phyloP scores from a whole-genome alignment of 192 early-diverging fungal genomes.

The Podila horticola region DNA sequence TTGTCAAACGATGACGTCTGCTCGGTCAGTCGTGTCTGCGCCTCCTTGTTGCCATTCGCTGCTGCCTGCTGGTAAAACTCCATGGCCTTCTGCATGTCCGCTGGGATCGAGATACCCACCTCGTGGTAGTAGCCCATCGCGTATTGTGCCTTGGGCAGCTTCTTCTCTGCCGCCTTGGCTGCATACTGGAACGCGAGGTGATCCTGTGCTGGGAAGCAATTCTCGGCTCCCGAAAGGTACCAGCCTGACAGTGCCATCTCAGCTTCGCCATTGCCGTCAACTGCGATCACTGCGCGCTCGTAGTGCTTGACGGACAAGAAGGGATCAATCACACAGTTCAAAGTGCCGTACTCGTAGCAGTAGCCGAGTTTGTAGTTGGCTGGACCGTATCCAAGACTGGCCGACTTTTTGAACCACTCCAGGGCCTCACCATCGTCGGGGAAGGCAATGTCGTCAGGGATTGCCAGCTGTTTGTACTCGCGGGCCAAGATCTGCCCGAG shows the following conservation, averaged over 20 bases:
- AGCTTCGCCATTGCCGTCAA: slow-evolving; percentile 62
- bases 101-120: slow-evolving; percentile 73
- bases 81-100: slow-evolving; percentile 62
- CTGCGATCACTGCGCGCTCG: slow-evolving; percentile 63
- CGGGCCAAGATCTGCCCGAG: slow-evolving; percentile 84
- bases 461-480: slow-evolving; percentile 63
- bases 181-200: slow-evolving; percentile 85
- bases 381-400: slow-evolving; percentile 74
- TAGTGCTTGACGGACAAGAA: slow-evolving; percentile 80
- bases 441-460: slow-evolving; percentile 70
- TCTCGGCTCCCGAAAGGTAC: slow-evolving; percentile 83
- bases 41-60: slow-evolving; percentile 50
- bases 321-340: slow-evolving; percentile 74
- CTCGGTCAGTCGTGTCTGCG: slow-evolving; percentile 33
- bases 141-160: slow-evolving; percentile 83
- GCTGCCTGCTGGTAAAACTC: slow-evolving; percentile 66
- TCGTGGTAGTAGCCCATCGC: slow-evolving; percentile 93
- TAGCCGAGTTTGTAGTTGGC: slow-evolving; percentile 85
- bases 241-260: slow-evolving; percentile 90
- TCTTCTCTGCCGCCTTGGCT: slow-evolving; percentile 80
- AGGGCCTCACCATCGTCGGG: slow-evolving; percentile 81
- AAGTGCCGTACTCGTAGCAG: slow-evolving; percentile 82
- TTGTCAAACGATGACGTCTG: background rate
- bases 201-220: slow-evolving; percentile 70
- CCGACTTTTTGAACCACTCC: slow-evolving; percentile 78